These are phyloP conservation scores for Kodamaea hsintzibuensis DNA, from an alignment of 805 yeast species.

Conservation along the genomic window DNA sequence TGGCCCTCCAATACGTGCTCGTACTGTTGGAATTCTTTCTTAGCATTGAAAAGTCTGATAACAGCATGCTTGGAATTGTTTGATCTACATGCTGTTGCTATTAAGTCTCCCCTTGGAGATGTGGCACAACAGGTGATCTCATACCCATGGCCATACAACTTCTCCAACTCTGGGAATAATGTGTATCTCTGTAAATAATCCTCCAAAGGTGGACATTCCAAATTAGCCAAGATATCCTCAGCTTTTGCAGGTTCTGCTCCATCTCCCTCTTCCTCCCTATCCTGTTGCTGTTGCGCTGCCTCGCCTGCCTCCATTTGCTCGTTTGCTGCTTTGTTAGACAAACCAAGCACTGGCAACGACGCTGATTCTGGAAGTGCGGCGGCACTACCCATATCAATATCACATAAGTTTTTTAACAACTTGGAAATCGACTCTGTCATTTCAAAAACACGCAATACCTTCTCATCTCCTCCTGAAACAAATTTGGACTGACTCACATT, in stretches of 20 bases:
- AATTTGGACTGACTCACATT: constrained; percentile 61
- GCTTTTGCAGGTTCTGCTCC: constrained; percentile 35
- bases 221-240: constrained; percentile 46
- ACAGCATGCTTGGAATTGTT: constrained; percentile 84
- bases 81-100: constrained; percentile 92
- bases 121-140: constrained; percentile 81
- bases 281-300: constrained; percentile 38
- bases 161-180: constrained; percentile 92
- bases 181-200: constrained; percentile 90
- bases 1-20: constrained; percentile 60
- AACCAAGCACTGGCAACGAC: constrained; percentile 86
- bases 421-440: constrained; percentile 78
- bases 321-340: constrained; percentile 83
- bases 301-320: constrained; percentile 45
- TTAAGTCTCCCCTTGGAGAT: constrained; percentile 57
- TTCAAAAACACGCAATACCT: constrained; percentile 83
- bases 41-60: constrained; percentile 68
- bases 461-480: constrained; percentile 96
- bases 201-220: constrained; percentile 74
- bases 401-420: constrained; percentile 57
- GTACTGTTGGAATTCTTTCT: constrained; percentile 53
- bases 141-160: constrained; percentile 96
- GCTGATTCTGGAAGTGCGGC: constrained; percentile 73
- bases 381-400: constrained; percentile 27
- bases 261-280: constrained; percentile 38